These are phyloP conservation scores for Lactifluus volemus DNA, from an alignment of 768 basidiomycete species.

Conservation along the genomic window DNA sequence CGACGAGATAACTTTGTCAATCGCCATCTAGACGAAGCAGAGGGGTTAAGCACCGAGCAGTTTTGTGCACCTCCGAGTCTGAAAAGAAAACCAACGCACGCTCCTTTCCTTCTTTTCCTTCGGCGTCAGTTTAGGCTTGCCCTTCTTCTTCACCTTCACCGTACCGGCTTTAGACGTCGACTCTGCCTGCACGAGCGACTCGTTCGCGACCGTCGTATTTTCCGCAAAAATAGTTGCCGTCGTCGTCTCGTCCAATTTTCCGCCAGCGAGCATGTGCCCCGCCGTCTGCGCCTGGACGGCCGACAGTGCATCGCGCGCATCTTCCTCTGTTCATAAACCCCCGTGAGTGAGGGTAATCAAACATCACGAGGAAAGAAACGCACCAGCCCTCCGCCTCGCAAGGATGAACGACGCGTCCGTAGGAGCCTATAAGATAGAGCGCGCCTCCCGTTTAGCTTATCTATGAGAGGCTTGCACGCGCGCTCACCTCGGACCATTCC, in stretches of 20 bases:
- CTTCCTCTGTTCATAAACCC: constrained; percentile 36
- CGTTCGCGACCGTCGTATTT: constrained; percentile 33
- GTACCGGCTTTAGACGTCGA: constrained; percentile 29
- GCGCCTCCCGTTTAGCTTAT: too few relatives aligned
- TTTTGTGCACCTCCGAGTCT: too few relatives aligned
- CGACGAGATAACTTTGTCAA: constrained; percentile 64
- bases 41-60: not conserved
- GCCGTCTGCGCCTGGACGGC: constrained; percentile 33
- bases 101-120: constrained; percentile 81
- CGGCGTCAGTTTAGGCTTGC: constrained; percentile 58
- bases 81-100: constrained; percentile 32
- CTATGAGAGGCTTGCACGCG: too few relatives aligned
- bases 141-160: constrained; percentile 36
- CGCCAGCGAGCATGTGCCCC: constrained; percentile 25
- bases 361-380: constrained; percentile 5
- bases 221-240: constrained; percentile 24
- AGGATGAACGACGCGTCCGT: constrained; percentile 34
- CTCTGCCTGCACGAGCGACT: constrained; percentile 26
- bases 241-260: constrained; percentile 28
- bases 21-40: constrained; percentile 34
- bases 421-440: constrained; percentile 18
- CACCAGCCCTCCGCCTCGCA: constrained; percentile 55
- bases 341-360: not conserved
- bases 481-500: constrained; percentile 78
- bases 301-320: constrained; percentile 48